Evolutionary conservation across 768 basidiomycete species (phyloP).

Genomic region (Phylloporus rhodoxanthus): DNA sequence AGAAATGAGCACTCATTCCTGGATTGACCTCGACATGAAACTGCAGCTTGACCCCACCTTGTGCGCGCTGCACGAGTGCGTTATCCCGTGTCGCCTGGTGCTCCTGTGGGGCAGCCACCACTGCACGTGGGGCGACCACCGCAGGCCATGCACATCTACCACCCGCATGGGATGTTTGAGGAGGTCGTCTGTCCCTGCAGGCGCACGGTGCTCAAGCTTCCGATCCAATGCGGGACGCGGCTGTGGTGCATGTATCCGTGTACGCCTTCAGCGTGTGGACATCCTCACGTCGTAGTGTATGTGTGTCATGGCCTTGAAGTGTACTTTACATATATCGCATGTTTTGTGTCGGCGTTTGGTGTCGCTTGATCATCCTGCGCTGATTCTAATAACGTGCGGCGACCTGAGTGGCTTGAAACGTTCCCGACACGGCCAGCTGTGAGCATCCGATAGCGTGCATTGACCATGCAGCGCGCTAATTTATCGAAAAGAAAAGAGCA

Average conservation of each 20-base stretch:
- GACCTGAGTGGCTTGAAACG: too few relatives aligned
- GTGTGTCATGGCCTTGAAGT: conserved; percentile 87
- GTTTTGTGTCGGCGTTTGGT: too few relatives aligned
- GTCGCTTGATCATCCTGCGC: too few relatives aligned
- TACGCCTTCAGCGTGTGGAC: conserved; percentile 71
- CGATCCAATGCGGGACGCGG: conserved; percentile 78
- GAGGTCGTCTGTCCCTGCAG: conserved; percentile 87
- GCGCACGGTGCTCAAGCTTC: conserved; percentile 81
- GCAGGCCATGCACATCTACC: conserved; percentile 73
- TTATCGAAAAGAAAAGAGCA: too few relatives aligned
- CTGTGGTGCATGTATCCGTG: conserved; percentile 82
- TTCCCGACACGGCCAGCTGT: too few relatives aligned
- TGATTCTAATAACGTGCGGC: too few relatives aligned
- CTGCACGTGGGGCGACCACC: conserved; percentile 80
- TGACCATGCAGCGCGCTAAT: too few relatives aligned
- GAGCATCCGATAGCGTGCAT: too few relatives aligned
- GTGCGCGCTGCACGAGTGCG: conserved; percentile 77
- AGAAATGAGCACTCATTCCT: too few relatives aligned
- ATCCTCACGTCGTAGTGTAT: conserved; percentile 70
- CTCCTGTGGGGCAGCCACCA: conserved; percentile 71
- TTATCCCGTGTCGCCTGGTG: conserved; percentile 68
- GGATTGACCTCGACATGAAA: conserved; percentile 21
- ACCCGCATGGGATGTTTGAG: conserved; percentile 85
- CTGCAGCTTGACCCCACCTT: conserved; percentile 42
- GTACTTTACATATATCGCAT: too few relatives aligned